Conservation (phyloP, 345 rosid species). For the Physaria fendleri region DNA sequence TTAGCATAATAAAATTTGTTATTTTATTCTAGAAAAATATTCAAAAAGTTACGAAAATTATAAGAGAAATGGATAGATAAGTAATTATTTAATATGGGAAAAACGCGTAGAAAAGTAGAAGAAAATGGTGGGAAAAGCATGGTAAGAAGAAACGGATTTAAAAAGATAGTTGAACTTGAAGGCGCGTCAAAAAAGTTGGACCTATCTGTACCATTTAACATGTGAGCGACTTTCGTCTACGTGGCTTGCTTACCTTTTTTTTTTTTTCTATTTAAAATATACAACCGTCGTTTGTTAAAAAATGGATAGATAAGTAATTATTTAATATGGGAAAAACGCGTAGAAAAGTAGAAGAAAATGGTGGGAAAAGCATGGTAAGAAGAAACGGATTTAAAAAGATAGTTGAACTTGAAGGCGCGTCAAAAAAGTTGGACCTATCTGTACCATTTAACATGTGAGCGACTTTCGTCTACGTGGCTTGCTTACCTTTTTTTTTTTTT, state of each 20-base stretch:
- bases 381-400: neutral
- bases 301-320: too few species aligned
- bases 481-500: neutral
- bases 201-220: slow-evolving; percentile 14
- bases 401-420: slow-evolving; percentile 23
- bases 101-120: neutral
- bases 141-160: slow-evolving; percentile 5
- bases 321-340: neutral
- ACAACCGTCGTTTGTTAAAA: too few species aligned
- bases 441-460: slow-evolving; percentile 18
- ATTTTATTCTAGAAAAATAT: neutral
- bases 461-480: slow-evolving; percentile 24
- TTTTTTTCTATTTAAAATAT: neutral
- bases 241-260: neutral
- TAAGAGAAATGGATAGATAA: too few species aligned
- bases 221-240: slow-evolving; percentile 28
- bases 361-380: neutral
- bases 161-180: slow-evolving; percentile 4
- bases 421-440: slow-evolving; percentile 12
- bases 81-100: neutral
- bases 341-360: neutral
- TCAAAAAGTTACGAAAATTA: neutral
- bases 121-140: neutral
- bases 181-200: slow-evolving; percentile 18
- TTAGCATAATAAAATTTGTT: neutral